Percentiles rank a stretch among this genome's conserved stretches.
phyloP scores from a whole-genome alignment of 1,284 basidiomycete genomes.

The Meira miltonrushii region DNA sequence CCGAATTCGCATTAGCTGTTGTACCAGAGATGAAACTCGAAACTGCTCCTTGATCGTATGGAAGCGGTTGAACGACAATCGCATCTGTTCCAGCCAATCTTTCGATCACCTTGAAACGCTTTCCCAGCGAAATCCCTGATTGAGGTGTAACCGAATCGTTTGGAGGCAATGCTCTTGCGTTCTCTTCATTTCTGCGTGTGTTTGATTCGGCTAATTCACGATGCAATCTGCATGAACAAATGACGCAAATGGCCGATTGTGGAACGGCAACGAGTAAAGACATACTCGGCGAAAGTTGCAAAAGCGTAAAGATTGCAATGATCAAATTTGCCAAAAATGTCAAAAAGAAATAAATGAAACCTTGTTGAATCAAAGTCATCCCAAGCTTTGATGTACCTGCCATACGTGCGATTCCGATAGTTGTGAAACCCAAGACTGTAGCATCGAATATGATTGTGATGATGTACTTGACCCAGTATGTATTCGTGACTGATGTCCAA shows the following conservation, averaged over 20 bases:
- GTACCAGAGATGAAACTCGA: too few relatives aligned
- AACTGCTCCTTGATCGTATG: too few relatives aligned
- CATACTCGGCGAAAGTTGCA: conserved; percentile 32
- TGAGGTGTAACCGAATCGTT: too few relatives aligned
- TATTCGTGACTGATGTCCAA: conserved; percentile 12
- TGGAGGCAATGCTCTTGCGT: too few relatives aligned
- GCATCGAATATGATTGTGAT: conserved; percentile 18
- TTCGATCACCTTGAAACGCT: too few relatives aligned
- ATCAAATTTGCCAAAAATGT: conserved; percentile 30
- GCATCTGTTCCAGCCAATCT: too few relatives aligned
- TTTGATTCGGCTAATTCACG: conserved; percentile 21
- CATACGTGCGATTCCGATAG: conserved; percentile 30
- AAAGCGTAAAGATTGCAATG: conserved; percentile 25
- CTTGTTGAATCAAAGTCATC: conserved; percentile 28
- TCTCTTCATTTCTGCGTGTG: too few relatives aligned
- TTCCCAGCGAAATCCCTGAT: too few relatives aligned
- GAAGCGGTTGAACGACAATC: too few relatives aligned
- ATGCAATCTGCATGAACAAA: conserved; percentile 36
- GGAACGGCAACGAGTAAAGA: conserved; percentile 36
- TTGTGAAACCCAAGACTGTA: conserved; percentile 25
- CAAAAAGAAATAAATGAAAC: conserved; percentile 38
- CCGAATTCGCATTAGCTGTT: too few relatives aligned
- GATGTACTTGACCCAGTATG: conserved; percentile 18
- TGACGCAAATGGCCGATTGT: conserved; percentile 24
- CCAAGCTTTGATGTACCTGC: conserved; percentile 27